A percentile compares a stretch with the other conserved stretches of the same genome.
These are phyloP conservation scores for Aspergillus sp. DNA, from an alignment of 2,329 filamentous ascomycete species.

Conservation along the genomic window DNA sequence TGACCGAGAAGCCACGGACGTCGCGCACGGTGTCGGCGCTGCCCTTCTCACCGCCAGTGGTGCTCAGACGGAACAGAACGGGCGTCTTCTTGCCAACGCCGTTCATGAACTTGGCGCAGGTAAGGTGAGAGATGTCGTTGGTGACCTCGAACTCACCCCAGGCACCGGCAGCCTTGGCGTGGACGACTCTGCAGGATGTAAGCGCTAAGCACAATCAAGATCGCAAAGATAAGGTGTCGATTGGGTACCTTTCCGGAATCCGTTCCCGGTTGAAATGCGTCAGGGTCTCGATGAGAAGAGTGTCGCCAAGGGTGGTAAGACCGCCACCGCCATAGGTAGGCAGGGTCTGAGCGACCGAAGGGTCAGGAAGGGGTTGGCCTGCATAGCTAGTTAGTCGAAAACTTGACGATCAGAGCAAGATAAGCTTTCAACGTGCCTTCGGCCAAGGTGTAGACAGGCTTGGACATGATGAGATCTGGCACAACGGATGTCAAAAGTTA, in stretches of 20 bases:
- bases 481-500: neutral
- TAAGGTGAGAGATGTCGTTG: slow-evolving; percentile 58
- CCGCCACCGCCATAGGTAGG: slow-evolving; percentile 33
- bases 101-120: slow-evolving; percentile 55
- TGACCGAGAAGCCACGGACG: slow-evolving; percentile 51
- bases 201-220: neutral
- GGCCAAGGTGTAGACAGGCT: slow-evolving; percentile 26
- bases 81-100: slow-evolving; percentile 56
- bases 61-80: slow-evolving; percentile 50
- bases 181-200: slow-evolving; percentile 47
- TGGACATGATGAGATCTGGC: slow-evolving; percentile 8
- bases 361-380: slow-evolving; percentile 28
- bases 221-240: neutral
- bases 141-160: slow-evolving; percentile 63
- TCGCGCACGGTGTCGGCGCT: slow-evolving; percentile 52
- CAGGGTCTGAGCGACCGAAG: slow-evolving; percentile 22
- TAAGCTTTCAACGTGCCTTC: slow-evolving; percentile 20
- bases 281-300: slow-evolving; percentile 61
- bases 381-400: neutral
- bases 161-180: slow-evolving; percentile 59
- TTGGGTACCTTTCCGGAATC: slow-evolving; percentile 54
- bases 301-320: slow-evolving; percentile 54
- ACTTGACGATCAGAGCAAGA: neutral
- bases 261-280: slow-evolving; percentile 63
- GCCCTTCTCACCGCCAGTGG: slow-evolving; percentile 48